phyloP scores from a whole-genome alignment of 805 yeast genomes.

The Metschnikowia colocasiae region DNA sequence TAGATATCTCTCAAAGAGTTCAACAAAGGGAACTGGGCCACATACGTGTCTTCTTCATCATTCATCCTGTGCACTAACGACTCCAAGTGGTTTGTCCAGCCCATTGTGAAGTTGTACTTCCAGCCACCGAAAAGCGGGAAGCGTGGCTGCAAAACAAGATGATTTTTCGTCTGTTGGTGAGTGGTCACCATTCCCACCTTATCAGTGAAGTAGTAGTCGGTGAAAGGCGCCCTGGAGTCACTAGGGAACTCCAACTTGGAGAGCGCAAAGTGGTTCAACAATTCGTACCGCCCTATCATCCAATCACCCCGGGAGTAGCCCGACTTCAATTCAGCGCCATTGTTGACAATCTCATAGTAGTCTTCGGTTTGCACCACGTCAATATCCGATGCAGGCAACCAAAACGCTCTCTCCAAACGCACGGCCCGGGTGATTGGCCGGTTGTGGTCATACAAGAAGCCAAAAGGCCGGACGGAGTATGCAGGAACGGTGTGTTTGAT shows the following conservation, averaged over 20 bases:
- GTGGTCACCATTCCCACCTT: constrained; percentile 92
- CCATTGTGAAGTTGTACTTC: constrained; percentile 91
- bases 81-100: constrained; percentile 72
- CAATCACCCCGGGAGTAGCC: constrained; percentile 83
- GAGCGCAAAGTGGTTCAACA: constrained; percentile 53
- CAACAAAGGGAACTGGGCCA: constrained; percentile 66
- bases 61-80: constrained; percentile 46
- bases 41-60: constrained; percentile 45
- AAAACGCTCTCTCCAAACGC: constrained; percentile 64
- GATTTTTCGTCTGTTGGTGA: constrained; percentile 42
- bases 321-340: constrained; percentile 61
- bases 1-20: constrained; percentile 68
- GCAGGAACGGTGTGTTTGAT: constrained; percentile 41
- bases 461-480: constrained; percentile 45
- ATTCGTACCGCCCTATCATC: constrained; percentile 53
- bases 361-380: constrained; percentile 73
- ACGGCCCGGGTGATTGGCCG: constrained; percentile 60
- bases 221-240: constrained; percentile 23
- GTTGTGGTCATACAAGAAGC: constrained; percentile 60
- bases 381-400: constrained; percentile 85
- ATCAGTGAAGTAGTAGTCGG: constrained; percentile 77
- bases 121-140: constrained; percentile 96
- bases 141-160: constrained; percentile 71
- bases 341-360: constrained; percentile 73
- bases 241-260: constrained; percentile 57